Conservation (phyloP, 78 protist species). For the Planoprotostelium fungivorum region DNA sequence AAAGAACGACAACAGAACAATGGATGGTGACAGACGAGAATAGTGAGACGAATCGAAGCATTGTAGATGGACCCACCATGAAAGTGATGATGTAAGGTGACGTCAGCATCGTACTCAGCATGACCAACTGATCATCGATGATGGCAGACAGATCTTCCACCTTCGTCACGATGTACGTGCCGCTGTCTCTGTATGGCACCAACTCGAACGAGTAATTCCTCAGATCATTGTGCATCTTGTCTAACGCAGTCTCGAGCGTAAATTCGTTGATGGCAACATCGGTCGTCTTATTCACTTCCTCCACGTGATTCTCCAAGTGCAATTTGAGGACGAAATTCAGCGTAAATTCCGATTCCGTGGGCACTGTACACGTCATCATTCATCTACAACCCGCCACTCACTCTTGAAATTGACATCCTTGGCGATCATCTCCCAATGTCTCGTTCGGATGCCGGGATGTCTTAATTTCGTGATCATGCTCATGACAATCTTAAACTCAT, state of each 20-base stretch:
- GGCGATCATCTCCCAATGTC: constrained; percentile 85
- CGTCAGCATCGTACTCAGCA: neutral
- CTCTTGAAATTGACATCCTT: constrained; percentile 40
- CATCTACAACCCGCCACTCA: constrained; percentile 73
- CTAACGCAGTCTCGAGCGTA: constrained; percentile 89
- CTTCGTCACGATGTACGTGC: constrained; percentile 66
- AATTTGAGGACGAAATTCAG: constrained; percentile 75
- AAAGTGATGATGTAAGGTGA: constrained; percentile 28
- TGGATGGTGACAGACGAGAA: no score
- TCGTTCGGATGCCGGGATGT: constrained; percentile 72
- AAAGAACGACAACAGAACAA: no score
- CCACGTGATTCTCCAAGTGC: constrained; percentile 51
- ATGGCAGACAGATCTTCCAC: constrained; percentile 92
- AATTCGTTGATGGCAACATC: constrained; percentile 91
- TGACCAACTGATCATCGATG: constrained; percentile 55
- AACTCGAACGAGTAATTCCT: constrained; percentile 65
- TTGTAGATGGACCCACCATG: constrained; percentile 49
- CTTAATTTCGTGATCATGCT: constrained; percentile 67
- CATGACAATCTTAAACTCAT: constrained; percentile 48
- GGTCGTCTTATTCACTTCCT: constrained; percentile 32
- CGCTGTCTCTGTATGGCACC: constrained; percentile 81
- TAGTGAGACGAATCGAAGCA: neutral
- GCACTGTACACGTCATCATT: constrained; percentile 45
- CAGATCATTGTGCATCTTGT: constrained; percentile 82
- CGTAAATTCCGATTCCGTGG: constrained; percentile 41